Evolutionary conservation across 2,329 filamentous ascomycete genomes (phyloP), one percentile per base, ranked within the genome.

Genomic region (Thermothelomyces thermophilus): DNA sequence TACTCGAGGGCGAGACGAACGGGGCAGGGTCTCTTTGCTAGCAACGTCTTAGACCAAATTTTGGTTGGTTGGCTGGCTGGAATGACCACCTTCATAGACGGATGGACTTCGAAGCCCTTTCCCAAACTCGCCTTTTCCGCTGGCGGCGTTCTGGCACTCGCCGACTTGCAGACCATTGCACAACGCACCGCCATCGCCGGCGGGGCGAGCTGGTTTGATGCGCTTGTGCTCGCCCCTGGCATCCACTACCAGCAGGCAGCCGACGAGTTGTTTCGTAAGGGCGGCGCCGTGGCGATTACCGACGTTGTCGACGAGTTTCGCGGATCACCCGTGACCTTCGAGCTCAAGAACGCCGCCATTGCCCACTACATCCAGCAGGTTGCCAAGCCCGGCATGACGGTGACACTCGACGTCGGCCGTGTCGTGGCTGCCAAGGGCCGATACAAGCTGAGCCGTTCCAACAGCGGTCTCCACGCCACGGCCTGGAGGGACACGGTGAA

Each of bases 221-320:
- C 68, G 7, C 67, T 84, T 10, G 67, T 83, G 11, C 69, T 84
- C 2, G 78, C 76, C 2, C 80, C 80, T 0, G 80, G 81, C 0
- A 60, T 83, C 44, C 81, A 84, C 63, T 76, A 75, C 56, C 78
- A 83, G 57, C 77, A 83, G 57, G 70, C 73, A 3, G 78, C 77
- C 9, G 70, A 77, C 11, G 69, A 71, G 0, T 64, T 83, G 14
- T 69, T 69, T 51, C 64, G 68, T 2, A 70, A 73, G 48, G 69
- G 68, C 17, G 65, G 34, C 13, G 47, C 46, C 14, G 34, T 37
- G 5, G 37, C 43, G 20, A 46, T 62, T 69, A 5, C 71, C 68
- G 65, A 71, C 62, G 51, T 72, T 60, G 51, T 68, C 39, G 68
- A 70, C 57, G 41, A 55, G 56, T 60, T 33, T 52, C 60, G 60